phyloP scores from a whole-genome alignment of 2,329 filamentous ascomycete genomes.

The Pseudogymnoascus sp. region DNA sequence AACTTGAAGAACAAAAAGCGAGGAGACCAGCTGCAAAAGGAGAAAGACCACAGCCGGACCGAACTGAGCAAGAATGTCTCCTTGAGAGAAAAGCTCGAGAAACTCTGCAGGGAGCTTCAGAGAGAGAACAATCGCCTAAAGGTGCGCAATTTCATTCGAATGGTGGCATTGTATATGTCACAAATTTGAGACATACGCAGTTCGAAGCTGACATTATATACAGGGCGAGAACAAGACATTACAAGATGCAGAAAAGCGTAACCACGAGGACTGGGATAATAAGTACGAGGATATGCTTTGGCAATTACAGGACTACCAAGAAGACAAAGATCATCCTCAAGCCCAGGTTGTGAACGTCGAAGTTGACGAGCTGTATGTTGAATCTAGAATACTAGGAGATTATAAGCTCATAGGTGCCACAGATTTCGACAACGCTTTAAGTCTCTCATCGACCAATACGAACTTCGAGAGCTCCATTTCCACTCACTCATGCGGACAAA shows the following conservation, averaged over 20 bases:
- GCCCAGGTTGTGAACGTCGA: slow-evolving; percentile 78
- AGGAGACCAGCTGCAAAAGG: slow-evolving; percentile 89
- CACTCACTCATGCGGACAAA: slow-evolving; percentile 87
- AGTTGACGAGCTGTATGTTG: slow-evolving; percentile 74
- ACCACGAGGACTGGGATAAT: slow-evolving; percentile 75
- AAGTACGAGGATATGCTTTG: slow-evolving; percentile 73
- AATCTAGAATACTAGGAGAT: slow-evolving; percentile 6
- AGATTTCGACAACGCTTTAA: slow-evolving; percentile 85
- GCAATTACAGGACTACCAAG: slow-evolving; percentile 82
- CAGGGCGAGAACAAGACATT: slow-evolving; percentile 90
- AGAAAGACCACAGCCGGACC: slow-evolving; percentile 81
- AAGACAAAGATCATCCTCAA: slow-evolving; percentile 76
- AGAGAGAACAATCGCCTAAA: slow-evolving; percentile 98
- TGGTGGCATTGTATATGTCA: slow-evolving; percentile 9
- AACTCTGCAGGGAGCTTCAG: slow-evolving; percentile 86
- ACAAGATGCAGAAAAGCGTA: slow-evolving; percentile 76
- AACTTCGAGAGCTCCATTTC: slow-evolving; percentile 90
- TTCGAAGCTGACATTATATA: slow-evolving; percentile 10
- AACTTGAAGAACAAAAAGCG: slow-evolving; percentile 95
- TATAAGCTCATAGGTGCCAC: slow-evolving; percentile 37
- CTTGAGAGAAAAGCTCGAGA: slow-evolving; percentile 94
- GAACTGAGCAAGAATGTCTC: slow-evolving; percentile 86
- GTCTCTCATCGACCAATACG: slow-evolving; percentile 93
- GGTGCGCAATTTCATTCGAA: slow-evolving; percentile 40
- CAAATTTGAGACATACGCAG: slow-evolving; percentile 6